Base-by-base conservation (phyloP, 768 basidiomycete genomes). In the Cystobasidium onofrii region DNA sequence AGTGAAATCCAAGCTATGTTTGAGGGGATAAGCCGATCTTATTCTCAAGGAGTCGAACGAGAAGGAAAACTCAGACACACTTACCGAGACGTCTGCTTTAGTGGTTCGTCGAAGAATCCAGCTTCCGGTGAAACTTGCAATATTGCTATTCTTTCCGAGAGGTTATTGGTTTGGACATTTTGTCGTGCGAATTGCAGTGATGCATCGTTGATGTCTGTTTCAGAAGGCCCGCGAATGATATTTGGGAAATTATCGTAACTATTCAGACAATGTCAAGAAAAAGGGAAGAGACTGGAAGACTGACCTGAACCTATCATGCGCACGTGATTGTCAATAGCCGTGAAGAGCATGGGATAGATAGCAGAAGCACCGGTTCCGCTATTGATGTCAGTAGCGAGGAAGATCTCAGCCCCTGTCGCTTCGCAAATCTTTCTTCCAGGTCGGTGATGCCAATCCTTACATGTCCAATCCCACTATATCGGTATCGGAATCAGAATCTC, bases 301-400 rank as follows among this genome's bases (percentile, higher is more conserved):
- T 41, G 55, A 89, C 91, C 91, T 55, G 90, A 91, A 0, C 85
- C 91, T 25, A 86, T 75, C 70, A 94, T 86, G 0, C 77, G 78
- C 87, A 89, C 90, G 2, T 75, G 79, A 4, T 83, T 79, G 54
- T 86, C 81, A 41, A 86, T 76, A 1, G 83, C 82, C 76, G 88
- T 88, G 0, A 84, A 86, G 0, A 98, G 83, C 0, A 97, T 83
- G 0, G 94, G 89, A 76, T 96, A 98, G 70, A 98, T 91, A 0
- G 87, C 89, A 0, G 90, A 90, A 7, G 92, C 88, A 0, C 95
- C 95, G 9, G 93, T 95, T 25, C 95, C 95, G 44, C 92, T 66
- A 41, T 25, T 18, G 65, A n/a, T 31, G 41, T 54, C 29, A 52
- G 27, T 2, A 34, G 41, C 2, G 13, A 27, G 7, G 50, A 12